Base-by-base conservation (phyloP, 306 rosid genomes). In the Biancaea sappan region DNA sequence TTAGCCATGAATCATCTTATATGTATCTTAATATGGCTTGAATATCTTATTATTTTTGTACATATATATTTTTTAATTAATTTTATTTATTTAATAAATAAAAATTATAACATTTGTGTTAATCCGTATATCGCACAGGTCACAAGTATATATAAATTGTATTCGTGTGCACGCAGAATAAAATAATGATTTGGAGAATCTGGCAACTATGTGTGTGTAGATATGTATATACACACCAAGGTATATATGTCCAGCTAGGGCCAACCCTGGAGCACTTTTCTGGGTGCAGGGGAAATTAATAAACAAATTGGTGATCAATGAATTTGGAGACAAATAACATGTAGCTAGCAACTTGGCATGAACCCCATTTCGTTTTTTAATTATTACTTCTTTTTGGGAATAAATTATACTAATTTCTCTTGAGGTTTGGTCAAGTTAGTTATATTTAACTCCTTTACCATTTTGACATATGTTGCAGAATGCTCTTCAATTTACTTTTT, bases 101-200 rank as follows among this genome's bases (percentile, higher is more conserved):
- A n/a, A n/a, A n/a, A n/a, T n/a, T n/a, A n/a, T n/a, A n/a, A n/a
- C n/a, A n/a, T n/a, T n/a, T n/a, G n/a, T n/a, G n/a, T n/a, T n/a
- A n/a, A n/a, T n/a, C n/a, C n/a, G n/a, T n/a, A n/a, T n/a, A n/a
- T n/a, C n/a, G n/a, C n/a, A n/a, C n/a, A n/a, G n/a, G 25, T 16
- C 43, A 59, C 25, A 47, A 35, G 32, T 61, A 19, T 63, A 35
- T 21, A 69, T 48, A 24, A 22, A 8, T 52, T 24, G 44, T 69
- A 77, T 47, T 34, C 56, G 37, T 56, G 60, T 22, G 32, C 63
- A 28, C 3, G 22, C 6, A 56, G 38, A 57, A 67, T 43, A 4
- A 34, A 34, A 43, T 76, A 29, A 31, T 64, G 50, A 34, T 44
- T 43, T 43, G 9, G 77, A 32, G 68, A 79, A 64, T 79, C 73